These are phyloP conservation scores for Leishmania gerbilli DNA, from an alignment of 208 protist species.

Conservation along the genomic window DNA sequence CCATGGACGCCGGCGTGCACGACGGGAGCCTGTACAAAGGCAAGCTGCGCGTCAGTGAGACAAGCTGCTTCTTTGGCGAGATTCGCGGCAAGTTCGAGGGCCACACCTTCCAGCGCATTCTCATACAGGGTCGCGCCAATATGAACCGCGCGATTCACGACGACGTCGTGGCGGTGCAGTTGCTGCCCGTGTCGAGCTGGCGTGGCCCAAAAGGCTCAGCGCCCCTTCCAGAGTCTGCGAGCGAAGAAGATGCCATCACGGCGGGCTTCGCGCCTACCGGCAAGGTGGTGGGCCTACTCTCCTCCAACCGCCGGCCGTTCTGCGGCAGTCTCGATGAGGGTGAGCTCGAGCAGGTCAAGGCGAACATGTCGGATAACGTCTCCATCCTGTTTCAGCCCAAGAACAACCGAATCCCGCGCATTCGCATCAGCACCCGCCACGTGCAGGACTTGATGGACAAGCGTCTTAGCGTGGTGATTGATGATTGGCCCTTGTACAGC, in stretches of 20 bases:
- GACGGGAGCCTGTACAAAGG: conserved; percentile 73
- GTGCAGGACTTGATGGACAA: conserved; percentile 85
- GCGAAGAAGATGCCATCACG: conserved; percentile 64
- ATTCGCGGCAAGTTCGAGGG: conserved; percentile 86
- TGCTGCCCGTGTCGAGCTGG: conserved; percentile 65
- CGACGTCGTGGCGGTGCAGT: conserved; percentile 78
- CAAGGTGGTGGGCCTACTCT: conserved; percentile 74
- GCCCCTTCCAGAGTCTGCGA: conserved; percentile 31
- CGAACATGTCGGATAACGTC: conserved; percentile 50
- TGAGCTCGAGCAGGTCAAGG: conserved; percentile 56
- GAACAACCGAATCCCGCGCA: conserved; percentile 86
- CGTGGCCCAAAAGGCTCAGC: conserved; percentile 16
- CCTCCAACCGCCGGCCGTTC: conserved; percentile 68
- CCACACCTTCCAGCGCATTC: conserved; percentile 69
- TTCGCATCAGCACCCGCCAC: conserved; percentile 86
- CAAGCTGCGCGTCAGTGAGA: conserved; percentile 79
- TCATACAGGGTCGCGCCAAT: conserved; percentile 76
- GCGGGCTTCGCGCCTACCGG: conserved; percentile 67
- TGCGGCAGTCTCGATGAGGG: conserved; percentile 87
- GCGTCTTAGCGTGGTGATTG: conserved; percentile 95
- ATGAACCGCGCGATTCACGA: conserved; percentile 91
- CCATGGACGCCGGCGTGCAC: conserved; percentile 57
- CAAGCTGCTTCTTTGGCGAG: conserved; percentile 88
- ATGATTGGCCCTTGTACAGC: conserved; percentile 91
- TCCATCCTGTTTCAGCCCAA: conserved; percentile 90